Conservation (phyloP, 257 asterid species). For the Echites panduratus region DNA sequence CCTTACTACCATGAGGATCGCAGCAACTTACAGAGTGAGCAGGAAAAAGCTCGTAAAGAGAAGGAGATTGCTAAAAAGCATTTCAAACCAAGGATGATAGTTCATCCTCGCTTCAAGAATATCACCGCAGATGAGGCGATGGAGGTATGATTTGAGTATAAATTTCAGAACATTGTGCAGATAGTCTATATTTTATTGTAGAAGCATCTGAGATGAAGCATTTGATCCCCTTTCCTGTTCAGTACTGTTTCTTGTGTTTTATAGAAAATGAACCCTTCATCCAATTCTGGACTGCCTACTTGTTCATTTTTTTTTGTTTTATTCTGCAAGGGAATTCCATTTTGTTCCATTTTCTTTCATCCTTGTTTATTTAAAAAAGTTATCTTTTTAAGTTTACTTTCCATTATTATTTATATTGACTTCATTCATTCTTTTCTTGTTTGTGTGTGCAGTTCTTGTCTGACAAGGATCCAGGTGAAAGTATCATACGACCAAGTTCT, state of each 20-base stretch:
- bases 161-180: background rate
- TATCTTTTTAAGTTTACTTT: background rate
- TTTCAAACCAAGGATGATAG: slow-evolving; percentile 90
- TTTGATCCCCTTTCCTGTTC: background rate
- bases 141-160: slow-evolving; percentile 41
- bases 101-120: slow-evolving; percentile 83
- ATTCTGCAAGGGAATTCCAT: background rate
- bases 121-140: slow-evolving; percentile 82
- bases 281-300: background rate
- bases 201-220: background rate
- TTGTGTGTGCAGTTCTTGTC: slow-evolving; percentile 47
- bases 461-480: slow-evolving; percentile 88
- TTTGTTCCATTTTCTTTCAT: background rate
- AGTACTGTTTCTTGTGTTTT: background rate
- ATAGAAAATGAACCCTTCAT: background rate
- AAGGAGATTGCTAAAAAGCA: slow-evolving; percentile 83
- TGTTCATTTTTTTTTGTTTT: background rate
- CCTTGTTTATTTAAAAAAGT: background rate
- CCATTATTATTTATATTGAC: background rate
- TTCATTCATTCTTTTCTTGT: background rate
- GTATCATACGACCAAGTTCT: slow-evolving; percentile 83
- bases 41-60: slow-evolving; percentile 69
- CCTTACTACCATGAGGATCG: slow-evolving; percentile 75
- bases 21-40: slow-evolving; percentile 40
- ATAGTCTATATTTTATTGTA: background rate